These are phyloP conservation scores for Lentinula detonsa DNA, from an alignment of 768 basidiomycete species.

Conservation along the genomic window DNA sequence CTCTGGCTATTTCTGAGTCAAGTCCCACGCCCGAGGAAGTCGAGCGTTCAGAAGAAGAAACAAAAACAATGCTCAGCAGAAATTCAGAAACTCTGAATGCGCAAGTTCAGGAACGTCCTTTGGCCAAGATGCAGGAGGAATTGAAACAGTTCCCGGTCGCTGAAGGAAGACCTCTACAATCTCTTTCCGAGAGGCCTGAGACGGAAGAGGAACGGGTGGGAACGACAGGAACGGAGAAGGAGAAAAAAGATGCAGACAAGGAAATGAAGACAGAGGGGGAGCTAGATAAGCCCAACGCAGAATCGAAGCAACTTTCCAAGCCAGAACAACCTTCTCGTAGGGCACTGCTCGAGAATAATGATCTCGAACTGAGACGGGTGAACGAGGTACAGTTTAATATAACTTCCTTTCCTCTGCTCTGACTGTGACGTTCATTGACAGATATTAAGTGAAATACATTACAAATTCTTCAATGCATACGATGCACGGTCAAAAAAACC, in stretches of 20 bases:
- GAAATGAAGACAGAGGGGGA: neutral
- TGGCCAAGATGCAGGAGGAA: slow-evolving; percentile 85
- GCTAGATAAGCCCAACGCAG: slow-evolving; percentile 7
- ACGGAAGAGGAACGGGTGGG: neutral
- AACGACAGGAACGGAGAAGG: neutral
- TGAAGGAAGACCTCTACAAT: slow-evolving; percentile 9
- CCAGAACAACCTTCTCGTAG: slow-evolving; percentile 43
- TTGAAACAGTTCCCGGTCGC: slow-evolving; percentile 43
- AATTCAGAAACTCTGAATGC: slow-evolving; percentile 78
- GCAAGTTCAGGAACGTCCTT: slow-evolving; percentile 78
- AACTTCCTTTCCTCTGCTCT: neutral
- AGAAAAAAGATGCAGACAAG: neutral
- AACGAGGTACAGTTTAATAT: slow-evolving; percentile 44
- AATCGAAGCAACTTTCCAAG: slow-evolving; percentile 12
- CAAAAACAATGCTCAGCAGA: slow-evolving; percentile 55
- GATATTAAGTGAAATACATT: slow-evolving; percentile 81
- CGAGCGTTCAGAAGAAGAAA: slow-evolving; percentile 37
- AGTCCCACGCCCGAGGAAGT: slow-evolving; percentile 28
- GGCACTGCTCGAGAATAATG: slow-evolving; percentile 83
- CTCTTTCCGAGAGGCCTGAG: neutral
- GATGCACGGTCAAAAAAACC: slow-evolving; percentile 32
- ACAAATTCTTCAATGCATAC: slow-evolving; percentile 66
- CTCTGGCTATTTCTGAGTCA: slow-evolving; percentile 10
- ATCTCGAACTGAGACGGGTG: slow-evolving; percentile 76
- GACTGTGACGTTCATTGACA: slow-evolving; percentile 21